Conservation (phyloP, 2,329 filamentous ascomycete genomes). For the Diaporthe capsici region DNA sequence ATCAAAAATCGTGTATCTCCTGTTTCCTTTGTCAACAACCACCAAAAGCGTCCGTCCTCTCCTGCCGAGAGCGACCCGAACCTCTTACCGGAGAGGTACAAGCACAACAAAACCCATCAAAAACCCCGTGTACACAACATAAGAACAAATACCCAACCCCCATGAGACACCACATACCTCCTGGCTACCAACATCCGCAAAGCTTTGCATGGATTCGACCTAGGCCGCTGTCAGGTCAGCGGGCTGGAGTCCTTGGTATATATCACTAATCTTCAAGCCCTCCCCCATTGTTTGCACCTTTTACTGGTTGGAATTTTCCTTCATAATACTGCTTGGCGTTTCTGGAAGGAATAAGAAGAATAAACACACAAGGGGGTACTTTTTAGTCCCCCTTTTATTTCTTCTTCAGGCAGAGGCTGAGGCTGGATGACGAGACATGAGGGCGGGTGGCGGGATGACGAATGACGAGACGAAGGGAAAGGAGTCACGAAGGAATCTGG, state of each 20-base stretch:
- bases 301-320: neutral
- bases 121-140: constrained; percentile 11
- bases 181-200: constrained; percentile 23
- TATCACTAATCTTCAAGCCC: constrained; percentile 36
- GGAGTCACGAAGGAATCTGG: constrained; percentile 17
- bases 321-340: constrained; percentile 36
- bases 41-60: constrained; percentile 41
- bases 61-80: constrained; percentile 40
- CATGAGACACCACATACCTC: neutral
- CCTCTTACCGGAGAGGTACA: constrained; percentile 38
- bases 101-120: constrained; percentile 34
- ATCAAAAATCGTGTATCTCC: constrained; percentile 37
- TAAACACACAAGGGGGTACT: neutral
- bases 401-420: neutral
- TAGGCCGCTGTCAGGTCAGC: constrained; percentile 26
- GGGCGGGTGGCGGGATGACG: constrained; percentile 26
- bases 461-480: constrained; percentile 27
- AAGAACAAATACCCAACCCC: constrained; percentile 2
- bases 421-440: constrained; percentile 8
- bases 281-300: neutral
- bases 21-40: constrained; percentile 37
- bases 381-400: neutral
- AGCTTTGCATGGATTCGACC: constrained; percentile 26
- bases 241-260: constrained; percentile 28
- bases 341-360: constrained; percentile 14